Conservation (phyloP, 2,329 filamentous ascomycete species). For the Xylariales sp. region DNA sequence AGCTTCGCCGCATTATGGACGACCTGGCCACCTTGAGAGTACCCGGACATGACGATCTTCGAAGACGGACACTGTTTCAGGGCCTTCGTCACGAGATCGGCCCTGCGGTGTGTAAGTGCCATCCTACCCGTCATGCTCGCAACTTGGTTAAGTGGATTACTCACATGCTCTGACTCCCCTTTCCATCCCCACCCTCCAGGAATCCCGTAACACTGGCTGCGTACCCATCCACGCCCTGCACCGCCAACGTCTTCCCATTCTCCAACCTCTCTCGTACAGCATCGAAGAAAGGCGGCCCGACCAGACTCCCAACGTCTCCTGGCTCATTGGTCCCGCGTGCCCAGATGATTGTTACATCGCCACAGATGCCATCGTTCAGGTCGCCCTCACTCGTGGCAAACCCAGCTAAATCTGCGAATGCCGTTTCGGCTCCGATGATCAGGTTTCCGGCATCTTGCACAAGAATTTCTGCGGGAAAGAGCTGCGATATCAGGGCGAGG, state of each 20-base stretch:
- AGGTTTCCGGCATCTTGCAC: neutral
- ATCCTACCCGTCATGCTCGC: neutral
- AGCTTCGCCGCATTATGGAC: slow-evolving; percentile 4
- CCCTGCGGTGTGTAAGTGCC: neutral
- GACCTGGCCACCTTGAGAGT: slow-evolving; percentile 6
- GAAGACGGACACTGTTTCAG: slow-evolving; percentile 1
- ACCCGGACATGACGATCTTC: slow-evolving; percentile 4
- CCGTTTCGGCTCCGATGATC: slow-evolving; percentile 4
- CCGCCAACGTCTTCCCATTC: neutral
- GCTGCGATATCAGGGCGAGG: slow-evolving; percentile 5
- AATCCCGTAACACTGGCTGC: slow-evolving; percentile 1
- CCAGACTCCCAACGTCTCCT: slow-evolving; percentile 9
- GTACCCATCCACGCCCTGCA: slow-evolving; percentile 11
- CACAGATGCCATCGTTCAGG: slow-evolving; percentile 4
- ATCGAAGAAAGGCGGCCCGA: slow-evolving; percentile 9
- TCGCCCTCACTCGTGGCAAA: slow-evolving; percentile 8
- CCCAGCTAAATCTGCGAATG: neutral
- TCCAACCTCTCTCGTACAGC: neutral
- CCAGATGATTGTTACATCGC: slow-evolving; percentile 9
- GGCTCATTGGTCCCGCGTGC: slow-evolving; percentile 11
- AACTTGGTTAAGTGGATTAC: neutral
- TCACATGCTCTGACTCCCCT: slow-evolving; percentile 9
- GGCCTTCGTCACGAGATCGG: neutral
- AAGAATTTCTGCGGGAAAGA: slow-evolving; percentile 4
- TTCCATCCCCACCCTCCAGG: slow-evolving; percentile 6